A percentile compares a stretch with the other conserved stretches of the same genome.
phyloP scores from a whole-genome alignment of 495 filamentous ascomycete genomes.

The Darksidea phi region DNA sequence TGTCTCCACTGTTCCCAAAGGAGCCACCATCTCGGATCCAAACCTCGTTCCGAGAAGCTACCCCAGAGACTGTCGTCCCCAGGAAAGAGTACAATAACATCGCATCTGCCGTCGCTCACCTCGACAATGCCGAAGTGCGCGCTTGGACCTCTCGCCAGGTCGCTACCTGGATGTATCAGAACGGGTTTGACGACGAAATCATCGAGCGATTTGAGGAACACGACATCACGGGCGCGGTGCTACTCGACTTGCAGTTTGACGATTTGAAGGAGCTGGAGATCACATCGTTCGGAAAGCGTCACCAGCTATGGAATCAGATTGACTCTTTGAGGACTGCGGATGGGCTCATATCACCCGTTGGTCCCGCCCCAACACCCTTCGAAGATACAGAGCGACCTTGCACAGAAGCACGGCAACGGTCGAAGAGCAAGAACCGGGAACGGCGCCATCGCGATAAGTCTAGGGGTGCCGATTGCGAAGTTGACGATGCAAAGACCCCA shows the following conservation, averaged over 20 bases:
- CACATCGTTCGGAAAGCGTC: slow-evolving; percentile 87
- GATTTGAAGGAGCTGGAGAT: slow-evolving; percentile 94
- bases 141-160: slow-evolving; percentile 74
- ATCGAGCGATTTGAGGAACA: slow-evolving; percentile 84
- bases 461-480: slow-evolving; percentile 31
- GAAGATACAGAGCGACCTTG: slow-evolving; percentile 44
- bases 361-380: slow-evolving; percentile 48
- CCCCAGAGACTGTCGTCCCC: slow-evolving; percentile 38
- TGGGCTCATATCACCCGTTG: slow-evolving; percentile 48
- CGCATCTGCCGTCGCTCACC: slow-evolving; percentile 49
- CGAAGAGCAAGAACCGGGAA: slow-evolving; percentile 36
- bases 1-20: slow-evolving; percentile 59
- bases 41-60: slow-evolving; percentile 37
- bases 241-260: slow-evolving; percentile 82
- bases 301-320: slow-evolving; percentile 81
- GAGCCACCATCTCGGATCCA: slow-evolving; percentile 36
- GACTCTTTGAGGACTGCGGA: slow-evolving; percentile 59
- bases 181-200: slow-evolving; percentile 66
- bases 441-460: slow-evolving; percentile 30
- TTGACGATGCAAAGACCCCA: slow-evolving; percentile 42
- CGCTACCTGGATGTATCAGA: slow-evolving; percentile 71
- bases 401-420: slow-evolving; percentile 31
- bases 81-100: slow-evolving; percentile 42
- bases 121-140: slow-evolving; percentile 58
- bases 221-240: slow-evolving; percentile 82